phyloP scores from a whole-genome alignment of 2,329 filamentous ascomycete genomes.

The Colletotrichum sansevieriae region DNA sequence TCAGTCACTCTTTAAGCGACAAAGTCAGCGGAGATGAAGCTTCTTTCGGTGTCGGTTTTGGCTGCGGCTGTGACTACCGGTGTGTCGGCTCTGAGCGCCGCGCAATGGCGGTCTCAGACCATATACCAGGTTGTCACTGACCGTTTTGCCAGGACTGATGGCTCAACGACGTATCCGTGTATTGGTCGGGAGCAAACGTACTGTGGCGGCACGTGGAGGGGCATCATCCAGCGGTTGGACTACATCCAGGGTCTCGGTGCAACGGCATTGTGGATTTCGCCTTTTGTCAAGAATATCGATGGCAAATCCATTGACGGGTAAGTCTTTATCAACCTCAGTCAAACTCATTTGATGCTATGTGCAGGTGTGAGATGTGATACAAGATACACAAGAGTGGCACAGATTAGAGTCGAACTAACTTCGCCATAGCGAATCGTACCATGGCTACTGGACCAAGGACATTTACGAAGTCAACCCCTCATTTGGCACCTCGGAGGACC shows the following conservation, averaged over 20 bases:
- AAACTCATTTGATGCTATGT: neutral
- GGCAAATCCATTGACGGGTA: conserved; percentile 26
- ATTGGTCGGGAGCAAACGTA: conserved; percentile 59
- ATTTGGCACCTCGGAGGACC: conserved; percentile 70
- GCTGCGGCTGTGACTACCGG: conserved; percentile 5
- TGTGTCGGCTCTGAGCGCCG: conserved; percentile 43
- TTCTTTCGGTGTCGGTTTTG: conserved; percentile 21
- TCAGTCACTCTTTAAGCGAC: conserved; percentile 29
- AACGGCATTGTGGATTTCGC: conserved; percentile 70
- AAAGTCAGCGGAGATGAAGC: conserved; percentile 22
- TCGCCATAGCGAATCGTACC: conserved; percentile 57
- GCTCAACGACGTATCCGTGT: conserved; percentile 59
- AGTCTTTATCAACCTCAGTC: conserved; percentile 22
- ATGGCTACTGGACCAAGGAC: conserved; percentile 68
- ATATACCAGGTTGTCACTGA: conserved; percentile 72
- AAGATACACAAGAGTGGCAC: neutral
- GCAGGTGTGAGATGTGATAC: neutral
- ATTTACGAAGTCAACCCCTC: conserved; percentile 67
- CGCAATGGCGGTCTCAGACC: conserved; percentile 64
- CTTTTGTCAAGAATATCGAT: conserved; percentile 61
- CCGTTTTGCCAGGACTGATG: conserved; percentile 63
- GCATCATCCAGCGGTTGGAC: conserved; percentile 70
- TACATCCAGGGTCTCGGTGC: conserved; percentile 74
- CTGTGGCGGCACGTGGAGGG: conserved; percentile 72
- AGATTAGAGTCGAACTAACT: neutral